These are phyloP conservation scores for Coniella vitis DNA, from an alignment of 2,329 filamentous ascomycete species.

Conservation along the genomic window DNA sequence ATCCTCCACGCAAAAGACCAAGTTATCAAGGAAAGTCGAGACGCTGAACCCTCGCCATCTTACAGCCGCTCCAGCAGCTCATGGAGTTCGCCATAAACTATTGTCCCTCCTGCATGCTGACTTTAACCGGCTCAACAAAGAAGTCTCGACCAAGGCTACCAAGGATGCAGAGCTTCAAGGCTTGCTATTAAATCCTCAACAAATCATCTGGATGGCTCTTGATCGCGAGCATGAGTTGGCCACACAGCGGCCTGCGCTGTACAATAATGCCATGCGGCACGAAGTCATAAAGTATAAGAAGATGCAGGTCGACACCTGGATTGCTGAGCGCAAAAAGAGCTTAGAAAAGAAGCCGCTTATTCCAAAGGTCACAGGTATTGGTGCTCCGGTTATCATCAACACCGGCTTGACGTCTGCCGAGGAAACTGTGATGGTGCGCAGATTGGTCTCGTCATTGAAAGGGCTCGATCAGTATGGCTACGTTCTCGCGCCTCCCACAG, in stretches of 20 bases:
- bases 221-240: conserved; percentile 76
- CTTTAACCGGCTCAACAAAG: conserved; percentile 59
- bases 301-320: conserved; percentile 68
- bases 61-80: conserved; percentile 47
- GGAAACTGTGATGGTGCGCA: conserved; percentile 59
- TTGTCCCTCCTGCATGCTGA: conserved; percentile 60
- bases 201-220: conserved; percentile 60
- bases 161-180: conserved; percentile 37
- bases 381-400: conserved; percentile 46
- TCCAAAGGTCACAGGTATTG: conserved; percentile 26
- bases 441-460: conserved; percentile 57
- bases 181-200: conserved; percentile 56
- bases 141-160: conserved; percentile 46
- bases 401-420: conserved; percentile 64
- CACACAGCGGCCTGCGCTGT: conserved; percentile 60
- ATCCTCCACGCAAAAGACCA: not conserved
- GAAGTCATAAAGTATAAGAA: conserved; percentile 69
- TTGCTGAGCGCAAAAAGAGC: conserved; percentile 46
- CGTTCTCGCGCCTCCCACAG: conserved; percentile 59
- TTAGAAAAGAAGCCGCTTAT: conserved; percentile 25
- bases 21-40: conserved; percentile 35
- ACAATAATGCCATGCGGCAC: conserved; percentile 78
- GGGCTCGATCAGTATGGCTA: conserved; percentile 67
- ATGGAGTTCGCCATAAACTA: conserved; percentile 49
- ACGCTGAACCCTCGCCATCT: conserved; percentile 62